Percentiles rank a stretch among this genome's conserved stretches.
These are phyloP conservation scores for Ehretia macrophylla DNA, from an alignment of 257 asterid species.

Conservation along the genomic window DNA sequence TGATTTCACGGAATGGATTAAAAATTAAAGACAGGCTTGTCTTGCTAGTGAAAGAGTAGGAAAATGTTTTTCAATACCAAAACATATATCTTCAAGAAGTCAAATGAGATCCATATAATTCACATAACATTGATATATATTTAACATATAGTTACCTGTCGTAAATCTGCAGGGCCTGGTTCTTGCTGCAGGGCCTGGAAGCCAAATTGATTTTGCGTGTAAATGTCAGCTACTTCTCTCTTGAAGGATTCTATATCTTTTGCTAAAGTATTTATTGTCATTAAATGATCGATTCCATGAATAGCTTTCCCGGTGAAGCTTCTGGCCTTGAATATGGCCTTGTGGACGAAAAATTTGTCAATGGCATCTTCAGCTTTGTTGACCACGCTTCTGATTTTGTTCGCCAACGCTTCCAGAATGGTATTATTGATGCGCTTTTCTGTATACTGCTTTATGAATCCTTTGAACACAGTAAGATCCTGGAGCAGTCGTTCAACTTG, in stretches of 20 bases:
- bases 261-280: background rate
- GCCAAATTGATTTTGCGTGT: background rate
- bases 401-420: constrained; percentile 17
- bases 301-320: background rate
- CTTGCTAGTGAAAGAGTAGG: too few relatives aligned
- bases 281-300: background rate
- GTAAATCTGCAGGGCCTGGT: background rate
- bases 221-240: background rate
- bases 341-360: background rate
- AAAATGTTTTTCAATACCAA: too few relatives aligned
- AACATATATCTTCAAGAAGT: too few relatives aligned
- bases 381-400: constrained; percentile 2
- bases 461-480: constrained; percentile 10
- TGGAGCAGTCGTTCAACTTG: constrained; percentile 4
- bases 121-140: too few relatives aligned
- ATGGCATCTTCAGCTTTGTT: constrained; percentile 17
- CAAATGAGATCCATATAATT: too few relatives aligned
- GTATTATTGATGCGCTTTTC: constrained; percentile 5
- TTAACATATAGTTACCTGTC: too few relatives aligned
- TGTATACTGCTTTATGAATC: constrained; percentile 13
- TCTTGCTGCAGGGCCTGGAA: too few relatives aligned
- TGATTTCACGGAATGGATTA: too few relatives aligned
- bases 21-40: too few relatives aligned
- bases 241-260: background rate
- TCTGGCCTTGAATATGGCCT: background rate